Percentiles rank a stretch among this genome's conserved stretches.
These are phyloP conservation scores for Lunasporangiospora selenospora DNA, from an alignment of 192 early-diverging fungal genomes.

Conservation along the genomic window DNA sequence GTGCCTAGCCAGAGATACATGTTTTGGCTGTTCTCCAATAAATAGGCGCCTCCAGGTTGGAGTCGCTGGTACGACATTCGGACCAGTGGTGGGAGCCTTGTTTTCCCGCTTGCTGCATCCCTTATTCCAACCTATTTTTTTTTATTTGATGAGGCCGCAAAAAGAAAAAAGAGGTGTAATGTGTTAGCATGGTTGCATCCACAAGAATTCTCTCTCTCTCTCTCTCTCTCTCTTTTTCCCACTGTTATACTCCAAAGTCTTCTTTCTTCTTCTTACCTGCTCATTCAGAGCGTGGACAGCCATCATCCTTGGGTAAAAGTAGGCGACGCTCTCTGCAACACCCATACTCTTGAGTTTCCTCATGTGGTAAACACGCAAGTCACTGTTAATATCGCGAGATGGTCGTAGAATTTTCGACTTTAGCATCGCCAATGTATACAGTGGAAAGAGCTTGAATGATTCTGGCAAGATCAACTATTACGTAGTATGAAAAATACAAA, in stretches of 20 bases:
- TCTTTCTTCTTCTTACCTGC: slow-evolving; percentile 48
- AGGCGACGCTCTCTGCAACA: slow-evolving; percentile 74
- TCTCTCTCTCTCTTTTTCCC: too few relatives aligned
- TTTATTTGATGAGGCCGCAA: too few relatives aligned
- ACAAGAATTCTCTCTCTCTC: too few relatives aligned
- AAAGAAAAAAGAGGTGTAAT: too few relatives aligned
- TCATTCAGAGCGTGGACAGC: slow-evolving; percentile 68
- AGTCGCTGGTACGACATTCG: slow-evolving; percentile 82
- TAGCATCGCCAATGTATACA: slow-evolving; percentile 84
- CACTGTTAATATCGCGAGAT: slow-evolving; percentile 72
- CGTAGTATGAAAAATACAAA: not conserved
- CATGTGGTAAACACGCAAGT: slow-evolving; percentile 84
- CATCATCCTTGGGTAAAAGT: slow-evolving; percentile 87
- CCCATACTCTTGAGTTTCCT: slow-evolving; percentile 77
- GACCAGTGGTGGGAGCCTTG: slow-evolving; percentile 69
- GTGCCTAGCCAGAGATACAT: slow-evolving; percentile 89
- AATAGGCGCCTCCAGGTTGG: slow-evolving; percentile 78
- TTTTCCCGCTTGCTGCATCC: slow-evolving; percentile 52
- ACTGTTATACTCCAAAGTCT: too few relatives aligned
- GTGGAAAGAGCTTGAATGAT: slow-evolving; percentile 91
- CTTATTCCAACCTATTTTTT: slow-evolving; percentile 38
- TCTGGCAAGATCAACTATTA: slow-evolving; percentile 92
- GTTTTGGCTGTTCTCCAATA: slow-evolving; percentile 83
- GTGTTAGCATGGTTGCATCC: too few relatives aligned
- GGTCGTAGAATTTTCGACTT: slow-evolving; percentile 85